Evolutionary conservation across 2,329 filamentous ascomycete genomes (phyloP).

Genomic region (Cladophialophora exuberans): DNA sequence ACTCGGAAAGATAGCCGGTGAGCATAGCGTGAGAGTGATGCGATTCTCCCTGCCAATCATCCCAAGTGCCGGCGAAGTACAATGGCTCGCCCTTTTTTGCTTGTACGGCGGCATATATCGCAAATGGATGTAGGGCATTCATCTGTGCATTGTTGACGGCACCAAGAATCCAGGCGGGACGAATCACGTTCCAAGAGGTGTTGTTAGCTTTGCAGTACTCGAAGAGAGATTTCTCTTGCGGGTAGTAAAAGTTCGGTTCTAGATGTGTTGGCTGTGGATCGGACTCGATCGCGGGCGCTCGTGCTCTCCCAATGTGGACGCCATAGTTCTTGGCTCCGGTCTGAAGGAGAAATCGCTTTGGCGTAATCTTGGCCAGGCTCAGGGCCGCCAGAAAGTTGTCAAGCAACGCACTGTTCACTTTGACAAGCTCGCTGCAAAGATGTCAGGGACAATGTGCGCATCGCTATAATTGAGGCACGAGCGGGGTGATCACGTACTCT

Average conservation of each 20-base stretch:
- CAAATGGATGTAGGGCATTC: conserved; percentile 54
- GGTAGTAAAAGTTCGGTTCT: conserved; percentile 60
- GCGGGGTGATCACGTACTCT: no score
- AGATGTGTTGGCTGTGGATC: conserved; percentile 47
- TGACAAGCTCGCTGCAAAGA: conserved; percentile 53
- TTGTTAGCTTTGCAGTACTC: conserved; percentile 45
- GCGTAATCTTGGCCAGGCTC: conserved; percentile 45
- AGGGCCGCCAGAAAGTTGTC: conserved; percentile 54
- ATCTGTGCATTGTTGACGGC: conserved; percentile 41
- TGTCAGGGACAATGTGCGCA: no score
- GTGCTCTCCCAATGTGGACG: conserved; percentile 51
- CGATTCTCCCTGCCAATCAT: conserved; percentile 49
- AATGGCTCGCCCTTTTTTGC: conserved; percentile 47
- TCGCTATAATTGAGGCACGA: no score
- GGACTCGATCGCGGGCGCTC: conserved; percentile 50
- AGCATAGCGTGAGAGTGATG: conserved; percentile 51
- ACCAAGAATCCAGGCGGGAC: conserved; percentile 54
- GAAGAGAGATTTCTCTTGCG: conserved; percentile 55
- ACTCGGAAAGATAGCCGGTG: conserved; percentile 56
- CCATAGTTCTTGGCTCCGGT: conserved; percentile 59
- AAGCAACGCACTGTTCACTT: conserved; percentile 51
- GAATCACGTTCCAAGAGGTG: conserved; percentile 51
- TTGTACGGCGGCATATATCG: conserved; percentile 55
- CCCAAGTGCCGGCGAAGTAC: conserved; percentile 49
- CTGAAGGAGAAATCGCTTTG: conserved; percentile 54